Percentiles rank a stretch among this genome's conserved stretches.
Conservation (phyloP, 768 basidiomycete species). For the Lactarius sp. region DNA sequence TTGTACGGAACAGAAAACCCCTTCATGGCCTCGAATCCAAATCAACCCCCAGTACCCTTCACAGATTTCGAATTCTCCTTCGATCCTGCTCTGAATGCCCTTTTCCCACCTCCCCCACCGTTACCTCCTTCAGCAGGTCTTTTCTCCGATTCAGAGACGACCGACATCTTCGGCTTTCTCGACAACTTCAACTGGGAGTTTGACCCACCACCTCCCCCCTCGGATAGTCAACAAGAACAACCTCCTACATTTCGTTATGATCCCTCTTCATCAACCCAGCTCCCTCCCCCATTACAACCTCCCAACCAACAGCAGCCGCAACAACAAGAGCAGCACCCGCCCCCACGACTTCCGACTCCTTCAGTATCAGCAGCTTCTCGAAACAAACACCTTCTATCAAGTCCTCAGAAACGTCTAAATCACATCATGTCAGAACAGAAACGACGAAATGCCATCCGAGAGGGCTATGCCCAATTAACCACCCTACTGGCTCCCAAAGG, state of each 20-base stretch:
- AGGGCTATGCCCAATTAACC: constrained; percentile 85
- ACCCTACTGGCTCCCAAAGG: constrained; percentile 77
- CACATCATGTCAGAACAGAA: constrained; percentile 96
- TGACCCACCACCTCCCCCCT: constrained; percentile 27
- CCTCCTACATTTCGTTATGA: constrained; percentile 14
- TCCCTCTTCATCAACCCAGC: constrained; percentile 14
- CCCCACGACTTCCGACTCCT: constrained; percentile 11
- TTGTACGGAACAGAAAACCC: no score
- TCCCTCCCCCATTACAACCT: background rate
- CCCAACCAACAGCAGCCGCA: background rate
- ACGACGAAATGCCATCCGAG: constrained; percentile 85
- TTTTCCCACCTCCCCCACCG: constrained; percentile 61
- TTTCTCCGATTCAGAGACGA: constrained; percentile 73
- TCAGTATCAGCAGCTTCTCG: constrained; percentile 31
- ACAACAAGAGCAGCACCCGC: constrained; percentile 9
- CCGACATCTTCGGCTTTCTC: constrained; percentile 74
- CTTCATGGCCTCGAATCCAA: constrained; percentile 23
- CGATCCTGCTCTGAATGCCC: constrained; percentile 47
- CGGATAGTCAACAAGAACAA: constrained; percentile 15
- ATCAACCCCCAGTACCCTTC: constrained; percentile 52
- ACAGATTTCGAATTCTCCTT: constrained; percentile 71
- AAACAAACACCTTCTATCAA: constrained; percentile 65
- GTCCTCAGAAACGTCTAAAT: constrained; percentile 83
- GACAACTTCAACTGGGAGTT: constrained; percentile 75
- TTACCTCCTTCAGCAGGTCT: constrained; percentile 71